These are phyloP conservation scores for Scheffersomyces titani DNA, from an alignment of 1,139 yeast species.

Conservation along the genomic window DNA sequence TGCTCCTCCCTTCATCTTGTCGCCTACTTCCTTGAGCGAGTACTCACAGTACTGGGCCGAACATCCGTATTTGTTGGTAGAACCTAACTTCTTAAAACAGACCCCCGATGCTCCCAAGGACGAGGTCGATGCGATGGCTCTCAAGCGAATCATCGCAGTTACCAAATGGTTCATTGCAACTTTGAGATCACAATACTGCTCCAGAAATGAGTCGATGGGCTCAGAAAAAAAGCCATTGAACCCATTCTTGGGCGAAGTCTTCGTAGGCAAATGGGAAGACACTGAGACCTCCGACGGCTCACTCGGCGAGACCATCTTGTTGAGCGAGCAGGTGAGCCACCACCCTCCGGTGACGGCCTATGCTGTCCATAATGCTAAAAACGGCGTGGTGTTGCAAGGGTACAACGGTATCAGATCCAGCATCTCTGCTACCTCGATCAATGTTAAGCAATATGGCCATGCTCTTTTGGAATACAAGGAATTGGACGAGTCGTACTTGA, in stretches of 20 bases:
- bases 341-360: conserved; percentile 97
- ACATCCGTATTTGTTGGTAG: conserved; percentile 79
- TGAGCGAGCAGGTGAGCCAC: conserved; percentile 92
- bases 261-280: conserved; percentile 83
- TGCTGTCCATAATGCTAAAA: conserved; percentile 69
- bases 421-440: conserved; percentile 73
- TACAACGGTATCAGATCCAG: conserved; percentile 88
- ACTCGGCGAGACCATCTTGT: conserved; percentile 70
- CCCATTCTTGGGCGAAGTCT: conserved; percentile 91
- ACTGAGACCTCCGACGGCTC: conserved; percentile 31
- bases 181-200: conserved; percentile 88
- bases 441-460: conserved; percentile 91
- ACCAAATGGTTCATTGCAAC: conserved; percentile 91
- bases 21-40: conserved; percentile 86
- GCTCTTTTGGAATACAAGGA: conserved; percentile 67
- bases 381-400: conserved; percentile 74
- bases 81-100: conserved; percentile 52
- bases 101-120: conserved; percentile 22
- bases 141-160: conserved; percentile 73
- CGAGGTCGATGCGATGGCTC: conserved; percentile 53
- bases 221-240: conserved; percentile 94
- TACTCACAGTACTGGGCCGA: conserved; percentile 94
- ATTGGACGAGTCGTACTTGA: conserved; percentile 67
- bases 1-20: conserved; percentile 97
- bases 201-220: conserved; percentile 88